Conservation (phyloP, 306 rosid species). For the Cucurbita maxima region DNA sequence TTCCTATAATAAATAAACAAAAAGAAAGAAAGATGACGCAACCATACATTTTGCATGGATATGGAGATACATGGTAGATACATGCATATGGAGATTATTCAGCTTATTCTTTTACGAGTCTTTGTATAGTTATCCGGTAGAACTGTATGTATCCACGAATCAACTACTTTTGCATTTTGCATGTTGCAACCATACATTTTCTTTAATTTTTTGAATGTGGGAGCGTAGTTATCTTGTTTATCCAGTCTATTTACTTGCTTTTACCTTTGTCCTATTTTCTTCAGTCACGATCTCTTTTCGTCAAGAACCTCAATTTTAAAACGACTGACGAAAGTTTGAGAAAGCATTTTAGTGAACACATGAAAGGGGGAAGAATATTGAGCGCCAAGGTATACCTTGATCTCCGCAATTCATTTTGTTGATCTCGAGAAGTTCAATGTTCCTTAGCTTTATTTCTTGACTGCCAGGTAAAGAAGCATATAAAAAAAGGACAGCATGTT, state of each 20-base stretch:
- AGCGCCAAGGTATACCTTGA: constrained; percentile 53
- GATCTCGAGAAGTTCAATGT: background rate
- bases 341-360: constrained; percentile 46
- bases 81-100: background rate
- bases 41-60: too few species aligned
- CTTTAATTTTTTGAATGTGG: background rate
- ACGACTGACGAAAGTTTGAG: constrained; percentile 57
- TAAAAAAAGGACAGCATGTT: constrained; percentile 69
- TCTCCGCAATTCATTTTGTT: background rate
- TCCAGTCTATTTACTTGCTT: background rate
- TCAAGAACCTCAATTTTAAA: constrained; percentile 88
- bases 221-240: background rate
- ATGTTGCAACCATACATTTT: background rate
- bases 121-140: background rate
- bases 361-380: constrained; percentile 54
- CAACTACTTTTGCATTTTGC: background rate
- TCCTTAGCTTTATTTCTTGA: constrained; percentile 5
- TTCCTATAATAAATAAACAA: too few species aligned
- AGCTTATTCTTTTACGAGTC: background rate
- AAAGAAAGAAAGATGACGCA: too few species aligned
- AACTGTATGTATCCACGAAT: background rate
- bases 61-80: background rate
- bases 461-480: constrained; percentile 66
- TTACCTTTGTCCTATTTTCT: constrained; percentile 14
- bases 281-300: constrained; percentile 75